Base-by-base conservation (phyloP, 495 filamentous ascomycete genomes). In the Penicillium chermesinum region DNA sequence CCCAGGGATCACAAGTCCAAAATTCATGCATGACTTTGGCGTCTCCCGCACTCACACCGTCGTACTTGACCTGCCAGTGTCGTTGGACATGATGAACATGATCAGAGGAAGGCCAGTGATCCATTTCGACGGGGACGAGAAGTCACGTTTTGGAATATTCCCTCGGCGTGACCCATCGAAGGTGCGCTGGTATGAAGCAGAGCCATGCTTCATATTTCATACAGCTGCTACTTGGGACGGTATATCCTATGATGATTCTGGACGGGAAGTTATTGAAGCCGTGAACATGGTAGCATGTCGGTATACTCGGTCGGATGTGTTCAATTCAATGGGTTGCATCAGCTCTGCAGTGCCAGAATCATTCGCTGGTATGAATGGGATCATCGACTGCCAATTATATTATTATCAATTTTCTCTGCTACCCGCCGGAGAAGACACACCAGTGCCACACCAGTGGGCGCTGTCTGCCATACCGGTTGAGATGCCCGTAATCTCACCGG, bases 11-110 rank as follows among this genome's bases (percentile, higher is more conserved):
- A 53, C 64, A n/a, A 74, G 72, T 8, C 72, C 80, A 2, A 86
- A 82, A 57, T 77, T 86, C 75, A 85, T 87, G 81, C 83, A 86
- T 53, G 82, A 86, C 52, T 86, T 85, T 54, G 82, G 82, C 4
- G 83, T 84, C 2, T 82, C 80, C 0, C 62, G 53, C 13, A 53
- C 50, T 15, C 71, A 85, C 58, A 84, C 82, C 0, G 63, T 85
- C 20, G 84, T 87, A 35, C 69, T 87, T 65, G 81, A 87, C 55
- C 71, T 85, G 14, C 83, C 83, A 1, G 55, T 87, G 7, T 74
- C 77, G 6, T 65, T 86, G n/a, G 71, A 83, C 54, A 80, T 82
- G 0, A 54, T 78, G 38, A 83, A 82, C 41, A 64, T 81, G 12
- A 34, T 71, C 1, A 72, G 64, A 42, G 75, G 76, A 38, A 65